Base-by-base conservation (phyloP, 495 filamentous ascomycete species). In the Tuber brumale region DNA sequence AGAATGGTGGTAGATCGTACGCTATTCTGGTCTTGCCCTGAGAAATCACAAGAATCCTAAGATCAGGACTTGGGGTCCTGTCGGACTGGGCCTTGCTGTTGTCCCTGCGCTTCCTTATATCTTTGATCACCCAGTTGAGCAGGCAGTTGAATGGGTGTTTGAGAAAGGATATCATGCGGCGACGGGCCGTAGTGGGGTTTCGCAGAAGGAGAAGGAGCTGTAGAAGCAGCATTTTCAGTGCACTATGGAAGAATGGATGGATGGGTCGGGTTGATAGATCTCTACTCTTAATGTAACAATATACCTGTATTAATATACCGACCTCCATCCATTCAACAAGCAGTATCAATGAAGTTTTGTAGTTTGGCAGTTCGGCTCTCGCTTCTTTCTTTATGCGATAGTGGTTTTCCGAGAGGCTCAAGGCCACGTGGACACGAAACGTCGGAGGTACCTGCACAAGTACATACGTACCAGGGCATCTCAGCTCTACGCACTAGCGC, bases 81-180 rank as follows among this genome's bases (percentile, higher is more conserved):
- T 99, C 69, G 95, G 95, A 79, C 88, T 99, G 44, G 95, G 95
- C 72, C 85, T 99, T 71, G 86, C 93, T 7, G 89, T 94, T 46
- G 95, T 99, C 37, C 95, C 95, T 12, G 92, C 93, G 84, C 85
- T 99, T 70, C 95, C 95, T 0, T 94, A 87, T 74, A 82, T 97
- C 61, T 99, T 98, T 83, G 95, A 99, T 81, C 88, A 97, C 82
- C 94, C 95, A 16, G 93, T 99, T 39, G 95, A 97, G 84, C 86
- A 92, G 74, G 93, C 91, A 0, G 91, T 97, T 3, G 95, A 97
- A 80, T 97, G 92, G 92, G 82, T 86, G 14, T 97, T 99, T 86
- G 91, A 95, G 73, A 92, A 90, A 77, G 92, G 87, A 81, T 86
- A 87, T 74, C 83, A 86, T 79, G 75, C 90, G 76, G 83, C 84